phyloP scores from a whole-genome alignment of 257 asterid species.

The Solanum infundibuliforme region DNA sequence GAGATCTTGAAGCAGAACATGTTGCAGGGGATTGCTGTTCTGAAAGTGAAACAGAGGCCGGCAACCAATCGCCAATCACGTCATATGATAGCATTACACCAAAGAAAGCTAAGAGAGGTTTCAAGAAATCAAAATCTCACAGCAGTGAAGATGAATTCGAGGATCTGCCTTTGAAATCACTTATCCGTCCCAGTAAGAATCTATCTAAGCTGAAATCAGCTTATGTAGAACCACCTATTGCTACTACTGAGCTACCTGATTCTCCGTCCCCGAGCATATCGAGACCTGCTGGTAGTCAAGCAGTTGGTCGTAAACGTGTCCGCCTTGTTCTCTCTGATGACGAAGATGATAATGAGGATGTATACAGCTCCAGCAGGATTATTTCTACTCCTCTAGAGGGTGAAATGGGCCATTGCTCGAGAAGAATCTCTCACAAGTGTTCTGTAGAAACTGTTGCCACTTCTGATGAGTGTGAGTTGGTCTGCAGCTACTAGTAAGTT shows the following conservation, averaged over 20 bases:
- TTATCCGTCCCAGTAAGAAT: constrained; percentile 25
- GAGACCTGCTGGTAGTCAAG: constrained; percentile 40
- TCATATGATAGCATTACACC: constrained; percentile 47
- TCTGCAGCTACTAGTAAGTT: neutral
- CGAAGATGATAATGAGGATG: constrained; percentile 47
- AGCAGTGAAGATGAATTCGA: constrained; percentile 37
- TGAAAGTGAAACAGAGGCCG: constrained; percentile 66
- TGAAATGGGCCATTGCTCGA: constrained; percentile 25
- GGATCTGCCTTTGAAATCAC: constrained; percentile 42
- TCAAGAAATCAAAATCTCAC: constrained; percentile 22
- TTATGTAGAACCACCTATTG: constrained; percentile 11
- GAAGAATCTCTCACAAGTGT: constrained; percentile 14
- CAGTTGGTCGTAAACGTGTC: constrained; percentile 58
- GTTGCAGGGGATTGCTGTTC: constrained; percentile 48
- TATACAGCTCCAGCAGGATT: constrained; percentile 22
- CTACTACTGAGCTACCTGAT: constrained; percentile 24
- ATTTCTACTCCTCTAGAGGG: constrained; percentile 19
- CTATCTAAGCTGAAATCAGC: constrained; percentile 24
- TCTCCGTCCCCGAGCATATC: constrained; percentile 35
- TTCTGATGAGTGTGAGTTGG: constrained; percentile 64
- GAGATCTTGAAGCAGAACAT: constrained; percentile 30
- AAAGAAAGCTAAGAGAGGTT: constrained; percentile 13
- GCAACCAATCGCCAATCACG: constrained; percentile 30
- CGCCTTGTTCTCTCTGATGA: constrained; percentile 80
- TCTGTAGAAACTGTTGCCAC: constrained; percentile 56